These are phyloP conservation scores for Fusarium sp. DNA, from an alignment of 2,329 filamentous ascomycete species.

Conservation along the genomic window DNA sequence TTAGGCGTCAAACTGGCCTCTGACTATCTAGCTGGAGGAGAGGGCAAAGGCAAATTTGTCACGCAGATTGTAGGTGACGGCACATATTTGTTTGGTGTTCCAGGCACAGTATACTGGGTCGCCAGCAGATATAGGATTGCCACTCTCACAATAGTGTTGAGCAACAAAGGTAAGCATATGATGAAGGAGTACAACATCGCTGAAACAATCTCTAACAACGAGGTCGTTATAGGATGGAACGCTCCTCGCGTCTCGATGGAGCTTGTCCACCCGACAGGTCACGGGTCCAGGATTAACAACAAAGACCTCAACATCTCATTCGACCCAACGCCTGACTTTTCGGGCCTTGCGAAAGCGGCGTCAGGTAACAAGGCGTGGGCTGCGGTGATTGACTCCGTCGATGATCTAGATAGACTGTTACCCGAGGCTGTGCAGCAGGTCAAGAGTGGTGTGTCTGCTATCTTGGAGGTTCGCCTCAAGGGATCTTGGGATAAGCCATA, in stretches of 20 bases:
- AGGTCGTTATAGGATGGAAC: slow-evolving; percentile 54
- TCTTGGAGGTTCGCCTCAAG: background rate
- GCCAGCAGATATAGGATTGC: slow-evolving; percentile 57
- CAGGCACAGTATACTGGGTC: slow-evolving; percentile 61
- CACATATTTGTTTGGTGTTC: slow-evolving; percentile 59
- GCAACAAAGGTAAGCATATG: slow-evolving; percentile 52
- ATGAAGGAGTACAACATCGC: accelerated
- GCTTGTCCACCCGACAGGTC: slow-evolving; percentile 65
- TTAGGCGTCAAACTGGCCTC: slow-evolving; percentile 75
- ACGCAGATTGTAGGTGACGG: slow-evolving; percentile 61
- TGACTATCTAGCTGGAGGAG: slow-evolving; percentile 16
- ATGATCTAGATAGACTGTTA: background rate
- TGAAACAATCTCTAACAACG: background rate
- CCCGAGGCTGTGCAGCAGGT: background rate
- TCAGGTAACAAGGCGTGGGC: slow-evolving; percentile 51
- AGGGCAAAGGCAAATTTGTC: slow-evolving; percentile 52
- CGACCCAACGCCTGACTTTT: slow-evolving; percentile 64
- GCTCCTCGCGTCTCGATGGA: slow-evolving; percentile 63
- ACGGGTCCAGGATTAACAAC: slow-evolving; percentile 61
- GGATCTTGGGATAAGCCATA: background rate
- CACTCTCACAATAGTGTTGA: slow-evolving; percentile 59
- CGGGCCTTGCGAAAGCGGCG: slow-evolving; percentile 67
- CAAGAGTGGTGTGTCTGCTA: background rate
- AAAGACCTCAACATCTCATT: slow-evolving; percentile 70
- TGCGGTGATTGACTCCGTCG: background rate